Evolutionary conservation across 495 filamentous ascomycete species (phyloP).

Genomic region (Penicillium dipodomyicola): DNA sequence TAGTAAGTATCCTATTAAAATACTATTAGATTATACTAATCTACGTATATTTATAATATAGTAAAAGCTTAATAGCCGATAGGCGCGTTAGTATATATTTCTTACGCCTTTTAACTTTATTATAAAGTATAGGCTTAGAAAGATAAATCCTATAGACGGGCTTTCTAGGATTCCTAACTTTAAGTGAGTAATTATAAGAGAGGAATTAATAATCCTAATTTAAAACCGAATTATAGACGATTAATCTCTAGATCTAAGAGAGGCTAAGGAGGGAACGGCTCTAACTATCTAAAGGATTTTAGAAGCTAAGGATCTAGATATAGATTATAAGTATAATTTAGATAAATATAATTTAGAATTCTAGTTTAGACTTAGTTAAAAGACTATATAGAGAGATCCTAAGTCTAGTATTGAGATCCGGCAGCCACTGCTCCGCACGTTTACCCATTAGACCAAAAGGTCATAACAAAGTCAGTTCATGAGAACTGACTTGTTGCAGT

Average conservation of each 20-base stretch:
- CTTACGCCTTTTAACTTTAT: background rate
- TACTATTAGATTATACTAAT: background rate
- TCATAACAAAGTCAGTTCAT: too few species aligned
- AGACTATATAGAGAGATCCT: too few species aligned
- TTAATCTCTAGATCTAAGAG: background rate
- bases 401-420: too few species aligned
- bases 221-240: too few species aligned
- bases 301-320: background rate
- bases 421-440: too few species aligned
- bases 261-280: background rate
- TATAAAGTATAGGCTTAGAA: too few species aligned
- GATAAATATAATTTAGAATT: background rate
- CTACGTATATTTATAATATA: background rate
- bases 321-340: background rate
- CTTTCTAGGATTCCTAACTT: too few species aligned
- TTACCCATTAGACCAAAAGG: too few species aligned
- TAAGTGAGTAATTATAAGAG: background rate
- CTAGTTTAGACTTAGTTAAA: background rate
- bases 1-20: background rate
- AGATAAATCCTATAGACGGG: too few species aligned
- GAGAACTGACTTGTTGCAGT: too few species aligned
- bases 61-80: background rate
- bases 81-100: background rate
- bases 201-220: too few species aligned
- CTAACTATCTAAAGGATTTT: background rate